Conservation (phyloP, 345 rosid species). For the Gossypium ekmanianum region DNA sequence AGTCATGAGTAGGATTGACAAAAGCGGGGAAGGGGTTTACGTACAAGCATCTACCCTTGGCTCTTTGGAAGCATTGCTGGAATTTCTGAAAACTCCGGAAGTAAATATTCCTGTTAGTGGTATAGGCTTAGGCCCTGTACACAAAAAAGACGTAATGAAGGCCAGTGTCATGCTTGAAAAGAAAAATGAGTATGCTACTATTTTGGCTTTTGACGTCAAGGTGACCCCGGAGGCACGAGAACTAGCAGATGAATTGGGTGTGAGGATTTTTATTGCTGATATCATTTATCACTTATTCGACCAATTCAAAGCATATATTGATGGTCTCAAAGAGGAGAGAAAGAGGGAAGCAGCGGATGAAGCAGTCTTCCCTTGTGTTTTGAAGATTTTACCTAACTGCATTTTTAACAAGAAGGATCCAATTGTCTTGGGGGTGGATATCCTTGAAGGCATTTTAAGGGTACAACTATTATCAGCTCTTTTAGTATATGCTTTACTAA, state of each 20-base stretch:
- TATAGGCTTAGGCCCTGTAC: constrained; percentile 86
- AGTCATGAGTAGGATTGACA: constrained; percentile 79
- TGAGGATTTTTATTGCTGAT: constrained; percentile 91
- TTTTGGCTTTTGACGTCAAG: constrained; percentile 94
- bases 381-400: constrained; percentile 69
- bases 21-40: constrained; percentile 86
- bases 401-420: constrained; percentile 88
- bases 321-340: constrained; percentile 81
- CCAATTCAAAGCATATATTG: constrained; percentile 81
- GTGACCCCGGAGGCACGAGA: constrained; percentile 91
- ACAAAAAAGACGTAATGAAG: constrained; percentile 89
- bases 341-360: constrained; percentile 90
- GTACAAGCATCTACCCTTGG: constrained; percentile 97
- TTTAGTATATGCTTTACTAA: neutral
- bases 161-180: constrained; percentile 94
- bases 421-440: constrained; percentile 82
- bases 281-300: constrained; percentile 92
- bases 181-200: constrained; percentile 86
- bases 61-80: constrained; percentile 91
- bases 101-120: constrained; percentile 92
- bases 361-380: constrained; percentile 91
- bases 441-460: constrained; percentile 73
- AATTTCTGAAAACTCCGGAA: constrained; percentile 78
- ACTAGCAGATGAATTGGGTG: constrained; percentile 82
- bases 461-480: constrained; percentile 28